Evolutionary conservation across 129 eudicot species (phyloP), one percentile per base, ranked within the genome.

Genomic region (Chrysanthemum makinoi): DNA sequence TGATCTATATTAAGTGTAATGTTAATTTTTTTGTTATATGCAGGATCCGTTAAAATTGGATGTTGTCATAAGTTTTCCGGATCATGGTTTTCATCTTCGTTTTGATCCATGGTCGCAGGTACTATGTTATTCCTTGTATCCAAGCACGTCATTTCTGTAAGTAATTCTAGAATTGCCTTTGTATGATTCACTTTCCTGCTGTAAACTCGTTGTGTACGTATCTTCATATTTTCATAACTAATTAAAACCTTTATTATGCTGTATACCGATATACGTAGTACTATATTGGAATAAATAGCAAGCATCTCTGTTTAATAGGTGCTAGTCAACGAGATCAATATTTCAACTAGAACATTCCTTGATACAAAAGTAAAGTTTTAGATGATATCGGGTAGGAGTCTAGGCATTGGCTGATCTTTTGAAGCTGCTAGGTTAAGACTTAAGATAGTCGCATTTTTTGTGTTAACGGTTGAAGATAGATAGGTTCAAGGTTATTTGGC

Each of bases 71-170:
- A 90, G 99, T 88, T 90, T 94, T 48, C 96, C 96, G 5, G 96
- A 91, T 75, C 93, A 88, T 80, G 96, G 96, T 3, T 91, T 88
- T 69, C 96, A 88, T 77, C 87, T 91, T 33, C 89, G 90, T 50
- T 91, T 91, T 77, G 90, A 88, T 84, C 90, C 96, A 28, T 84
- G 96, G 90, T 88, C 96, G 8, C 93, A 91, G 96, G 93, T 88
- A 80, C 16, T 56, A 0, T 20, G 69, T 50, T 16, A 4, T 17
- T 14, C 14, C 12, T 15, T 3, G 6, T 62, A 55, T 62, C 60
- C 24, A 60, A 72, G 62, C 51, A 47, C 49, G 49, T 47, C 16
- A 14, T 26, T 2, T 58, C 10, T 56, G 15, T 52, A 11, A 17
- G 7, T 52, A 4, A 17, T 13, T 52, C 18, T 0, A 13, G 57